Conservation (phyloP, 768 basidiomycete species). For the Mycena kentingensis region DNA sequence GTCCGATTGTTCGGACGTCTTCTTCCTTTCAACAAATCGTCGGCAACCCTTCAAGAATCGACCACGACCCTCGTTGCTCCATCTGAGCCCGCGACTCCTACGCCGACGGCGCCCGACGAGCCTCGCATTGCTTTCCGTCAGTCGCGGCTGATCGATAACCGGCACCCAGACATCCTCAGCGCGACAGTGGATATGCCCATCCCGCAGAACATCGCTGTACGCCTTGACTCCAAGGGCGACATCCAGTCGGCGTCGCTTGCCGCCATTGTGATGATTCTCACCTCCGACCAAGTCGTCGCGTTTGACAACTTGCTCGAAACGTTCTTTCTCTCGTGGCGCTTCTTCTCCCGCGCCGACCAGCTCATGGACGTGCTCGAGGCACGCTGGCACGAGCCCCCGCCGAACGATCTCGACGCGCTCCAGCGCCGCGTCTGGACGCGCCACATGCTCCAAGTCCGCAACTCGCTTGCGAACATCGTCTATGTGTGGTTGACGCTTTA, state of each 20-base stretch:
- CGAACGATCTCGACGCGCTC: constrained; percentile 20
- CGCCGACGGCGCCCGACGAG: constrained; percentile 15
- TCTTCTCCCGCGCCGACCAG: constrained; percentile 56
- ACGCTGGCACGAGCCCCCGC: constrained; percentile 49
- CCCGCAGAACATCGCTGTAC: constrained; percentile 26
- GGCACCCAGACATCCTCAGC: constrained; percentile 30
- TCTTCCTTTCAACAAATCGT: too few species aligned
- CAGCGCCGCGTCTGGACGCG: constrained; percentile 40
- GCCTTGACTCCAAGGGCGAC: constrained; percentile 27
- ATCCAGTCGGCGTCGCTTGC: constrained; percentile 38
- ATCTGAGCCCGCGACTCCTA: background rate
- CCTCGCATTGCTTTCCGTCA: constrained; percentile 28
- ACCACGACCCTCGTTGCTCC: constrained; percentile 8
- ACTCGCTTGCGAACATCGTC: constrained; percentile 61
- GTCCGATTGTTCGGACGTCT: too few species aligned
- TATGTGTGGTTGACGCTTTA: constrained; percentile 72
- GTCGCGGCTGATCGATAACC: constrained; percentile 29
- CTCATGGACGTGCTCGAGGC: constrained; percentile 42
- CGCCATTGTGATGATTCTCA: constrained; percentile 48
- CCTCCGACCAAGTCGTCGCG: constrained; percentile 39
- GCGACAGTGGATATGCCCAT: constrained; percentile 31
- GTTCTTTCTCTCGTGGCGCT: constrained; percentile 74
- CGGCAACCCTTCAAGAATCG: too few species aligned
- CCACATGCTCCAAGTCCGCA: constrained; percentile 51
- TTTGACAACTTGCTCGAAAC: constrained; percentile 49